Evolutionary conservation across 2,329 filamentous ascomycete genomes (phyloP).

Genomic region (Colletotrichum theobromicola): DNA sequence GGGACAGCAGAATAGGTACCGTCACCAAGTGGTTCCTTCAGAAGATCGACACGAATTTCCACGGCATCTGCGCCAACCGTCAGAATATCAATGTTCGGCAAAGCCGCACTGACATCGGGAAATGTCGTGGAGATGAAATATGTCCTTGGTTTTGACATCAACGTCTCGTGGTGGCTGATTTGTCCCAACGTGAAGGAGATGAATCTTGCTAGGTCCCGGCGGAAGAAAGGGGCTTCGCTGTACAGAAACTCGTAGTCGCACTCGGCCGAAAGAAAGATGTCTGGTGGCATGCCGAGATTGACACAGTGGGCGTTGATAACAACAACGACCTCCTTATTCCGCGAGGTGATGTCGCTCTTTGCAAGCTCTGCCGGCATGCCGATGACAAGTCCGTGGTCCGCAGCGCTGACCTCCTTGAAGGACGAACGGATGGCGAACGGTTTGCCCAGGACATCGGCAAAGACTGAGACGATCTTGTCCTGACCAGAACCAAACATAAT

Average conservation of each 20-base stretch:
- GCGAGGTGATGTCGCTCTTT: constrained; percentile 60
- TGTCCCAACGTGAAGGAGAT: constrained; percentile 82
- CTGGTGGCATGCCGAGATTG: constrained; percentile 72
- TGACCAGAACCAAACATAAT: constrained; percentile 76
- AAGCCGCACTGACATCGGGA: constrained; percentile 80
- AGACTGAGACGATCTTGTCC: constrained; percentile 74
- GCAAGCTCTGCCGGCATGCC: constrained; percentile 67
- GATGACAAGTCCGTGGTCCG: constrained; percentile 69
- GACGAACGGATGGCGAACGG: constrained; percentile 64
- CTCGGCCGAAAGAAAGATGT: constrained; percentile 65
- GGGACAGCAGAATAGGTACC: constrained; percentile 70
- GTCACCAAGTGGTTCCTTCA: constrained; percentile 72
- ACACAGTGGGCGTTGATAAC: constrained; percentile 81
- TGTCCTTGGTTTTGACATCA: constrained; percentile 79
- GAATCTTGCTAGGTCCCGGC: constrained; percentile 79
- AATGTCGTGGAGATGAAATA: constrained; percentile 91
- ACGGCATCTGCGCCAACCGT: constrained; percentile 88
- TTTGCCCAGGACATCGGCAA: constrained; percentile 82
- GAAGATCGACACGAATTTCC: constrained; percentile 82
- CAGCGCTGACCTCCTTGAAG: constrained; percentile 57
- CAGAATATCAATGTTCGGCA: constrained; percentile 85
- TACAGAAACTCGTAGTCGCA: constrained; percentile 92
- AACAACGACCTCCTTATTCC: constrained; percentile 64
- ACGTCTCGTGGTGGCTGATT: constrained; percentile 76
- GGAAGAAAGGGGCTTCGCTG: constrained; percentile 72